These are phyloP conservation scores for Lunasporangiospora selenospora DNA, from an alignment of 192 early-diverging fungal species.

Conservation along the genomic window DNA sequence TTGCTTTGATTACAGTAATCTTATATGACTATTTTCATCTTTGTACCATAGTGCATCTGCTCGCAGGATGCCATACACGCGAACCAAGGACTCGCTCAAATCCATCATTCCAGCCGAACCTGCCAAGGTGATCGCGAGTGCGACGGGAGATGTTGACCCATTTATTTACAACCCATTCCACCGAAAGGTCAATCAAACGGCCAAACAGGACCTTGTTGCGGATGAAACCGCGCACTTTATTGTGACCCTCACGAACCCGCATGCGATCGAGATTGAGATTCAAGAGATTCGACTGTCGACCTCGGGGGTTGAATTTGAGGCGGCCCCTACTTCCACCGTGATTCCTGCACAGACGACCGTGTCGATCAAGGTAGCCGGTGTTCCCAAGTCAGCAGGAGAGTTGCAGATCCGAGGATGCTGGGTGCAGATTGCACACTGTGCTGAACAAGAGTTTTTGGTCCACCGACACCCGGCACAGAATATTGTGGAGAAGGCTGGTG, in stretches of 20 bases:
- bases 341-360: slow-evolving; percentile 72
- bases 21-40: not conserved
- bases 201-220: slow-evolving; percentile 65
- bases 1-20: not conserved
- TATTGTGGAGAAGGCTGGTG: slow-evolving; percentile 8
- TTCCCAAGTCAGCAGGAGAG: slow-evolving; percentile 64
- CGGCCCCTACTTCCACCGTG: slow-evolving; percentile 60
- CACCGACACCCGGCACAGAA: slow-evolving; percentile 25
- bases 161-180: slow-evolving; percentile 86
- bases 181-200: slow-evolving; percentile 60
- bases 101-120: slow-evolving; percentile 35
- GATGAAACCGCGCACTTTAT: slow-evolving; percentile 75
- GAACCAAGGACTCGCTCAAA: slow-evolving; percentile 52
- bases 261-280: slow-evolving; percentile 80
- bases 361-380: slow-evolving; percentile 69
- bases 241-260: slow-evolving; percentile 76
- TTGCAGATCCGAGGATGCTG: slow-evolving; percentile 68
- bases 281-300: slow-evolving; percentile 71
- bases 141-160: slow-evolving; percentile 57
- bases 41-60: slow-evolving; percentile 52
- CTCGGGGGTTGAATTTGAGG: slow-evolving; percentile 63
- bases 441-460: slow-evolving; percentile 61
- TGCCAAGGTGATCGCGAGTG: slow-evolving; percentile 24
- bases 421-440: slow-evolving; percentile 59
- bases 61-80: slow-evolving; percentile 63